Percentiles rank a stretch among this genome's conserved stretches.
These are phyloP conservation scores for Dissophora ornata DNA, from an alignment of 192 early-diverging fungal species.

Conservation along the genomic window DNA sequence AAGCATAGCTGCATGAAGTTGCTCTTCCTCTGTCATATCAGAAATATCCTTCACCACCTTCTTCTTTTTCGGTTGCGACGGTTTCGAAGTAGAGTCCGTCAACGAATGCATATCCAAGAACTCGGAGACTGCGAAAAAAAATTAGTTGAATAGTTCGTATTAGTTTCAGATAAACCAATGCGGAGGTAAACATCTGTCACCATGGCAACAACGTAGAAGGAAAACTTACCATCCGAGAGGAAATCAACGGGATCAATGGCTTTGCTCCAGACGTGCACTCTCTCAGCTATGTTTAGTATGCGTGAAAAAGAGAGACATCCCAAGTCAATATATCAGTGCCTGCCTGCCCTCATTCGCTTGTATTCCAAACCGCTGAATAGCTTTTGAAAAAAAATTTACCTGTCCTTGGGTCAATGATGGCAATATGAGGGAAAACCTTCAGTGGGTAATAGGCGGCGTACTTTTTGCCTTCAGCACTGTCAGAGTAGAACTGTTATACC, in stretches of 20 bases:
- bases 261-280: conserved; percentile 76
- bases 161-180: neutral
- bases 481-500: conserved; percentile 52
- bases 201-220: conserved; percentile 1
- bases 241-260: conserved; percentile 71
- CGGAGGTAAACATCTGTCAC: neutral
- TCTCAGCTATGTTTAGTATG: conserved; percentile 69
- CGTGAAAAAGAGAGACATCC: neutral
- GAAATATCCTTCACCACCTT: conserved; percentile 60
- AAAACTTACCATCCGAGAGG: conserved; percentile 69
- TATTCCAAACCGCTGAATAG: neutral
- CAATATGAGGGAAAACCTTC: conserved; percentile 81
- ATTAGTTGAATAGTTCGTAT: neutral
- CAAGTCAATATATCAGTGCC: conserved; percentile 2
- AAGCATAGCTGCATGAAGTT: conserved; percentile 83
- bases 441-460: conserved; percentile 82
- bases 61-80: conserved; percentile 43
- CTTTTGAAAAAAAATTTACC: conserved; percentile 59
- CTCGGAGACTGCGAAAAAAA: conserved; percentile 59
- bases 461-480: conserved; percentile 75
- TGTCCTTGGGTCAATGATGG: conserved; percentile 90
- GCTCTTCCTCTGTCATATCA: conserved; percentile 91
- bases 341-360: neutral
- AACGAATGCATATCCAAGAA: conserved; percentile 66
- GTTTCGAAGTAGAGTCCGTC: conserved; percentile 52